phyloP scores from a whole-genome alignment of 805 yeast genomes.

The Cyberlindnera xylosilytica region DNA sequence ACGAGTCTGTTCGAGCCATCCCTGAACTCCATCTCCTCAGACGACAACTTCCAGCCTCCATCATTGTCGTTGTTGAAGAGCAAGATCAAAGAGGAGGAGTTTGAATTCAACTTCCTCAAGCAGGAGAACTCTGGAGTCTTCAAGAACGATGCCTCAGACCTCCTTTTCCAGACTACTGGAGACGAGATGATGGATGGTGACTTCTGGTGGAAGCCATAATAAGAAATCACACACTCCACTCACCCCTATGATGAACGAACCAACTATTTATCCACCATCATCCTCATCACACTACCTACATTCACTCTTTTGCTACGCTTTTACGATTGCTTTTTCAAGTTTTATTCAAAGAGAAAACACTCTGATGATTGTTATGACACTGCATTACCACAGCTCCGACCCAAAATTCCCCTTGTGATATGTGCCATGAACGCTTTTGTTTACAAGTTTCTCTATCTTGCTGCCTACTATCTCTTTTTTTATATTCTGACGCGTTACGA shows the following conservation, averaged over 20 bases:
- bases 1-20: slow-evolving; percentile 23
- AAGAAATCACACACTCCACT: no score
- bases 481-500: background rate
- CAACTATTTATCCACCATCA: no score
- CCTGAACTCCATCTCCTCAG: slow-evolving; percentile 12
- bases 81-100: slow-evolving; percentile 15
- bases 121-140: slow-evolving; percentile 14
- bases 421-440: background rate
- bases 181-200: slow-evolving; percentile 12
- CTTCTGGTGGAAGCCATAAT: background rate
- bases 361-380: no score
- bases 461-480: background rate
- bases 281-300: no score
- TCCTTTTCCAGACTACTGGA: slow-evolving; percentile 14
- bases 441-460: background rate
- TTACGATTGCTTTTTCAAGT: no score
- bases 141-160: slow-evolving; percentile 14
- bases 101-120: slow-evolving; percentile 26
- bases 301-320: background rate
- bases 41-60: slow-evolving; percentile 3
- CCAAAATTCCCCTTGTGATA: no score
- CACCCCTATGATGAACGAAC: no score
- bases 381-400: background rate
- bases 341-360: no score
- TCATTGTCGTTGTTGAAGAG: slow-evolving; percentile 6